Percentiles rank a stretch among this genome's conserved stretches.
Conservation (phyloP, 768 basidiomycete species). For the Daedaleopsis nitida region DNA sequence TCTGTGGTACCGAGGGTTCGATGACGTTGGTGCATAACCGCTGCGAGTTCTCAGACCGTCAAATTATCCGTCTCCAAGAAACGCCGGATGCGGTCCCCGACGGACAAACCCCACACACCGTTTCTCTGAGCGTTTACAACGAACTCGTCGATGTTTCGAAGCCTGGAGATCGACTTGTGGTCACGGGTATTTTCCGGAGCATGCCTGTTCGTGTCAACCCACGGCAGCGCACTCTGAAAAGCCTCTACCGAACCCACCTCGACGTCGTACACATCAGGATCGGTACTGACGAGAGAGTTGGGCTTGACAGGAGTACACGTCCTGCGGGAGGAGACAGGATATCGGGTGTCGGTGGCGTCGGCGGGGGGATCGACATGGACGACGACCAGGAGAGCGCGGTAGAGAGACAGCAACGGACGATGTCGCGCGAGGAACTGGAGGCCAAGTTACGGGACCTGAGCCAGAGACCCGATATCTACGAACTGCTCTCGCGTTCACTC, state of each 20-base stretch:
- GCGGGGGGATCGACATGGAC: conserved; percentile 56
- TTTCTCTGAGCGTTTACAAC: conserved; percentile 96
- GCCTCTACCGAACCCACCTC: conserved; percentile 95
- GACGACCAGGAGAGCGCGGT: conserved; percentile 54
- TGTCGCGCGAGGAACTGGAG: conserved; percentile 71
- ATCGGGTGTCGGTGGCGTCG: conserved; percentile 65
- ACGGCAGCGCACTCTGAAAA: conserved; percentile 87
- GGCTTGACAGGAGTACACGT: conserved; percentile 79
- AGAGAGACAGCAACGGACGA: conserved; percentile 45
- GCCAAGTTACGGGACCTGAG: conserved; percentile 74
- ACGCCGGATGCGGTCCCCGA: conserved; percentile 98
- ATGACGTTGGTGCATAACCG: conserved; percentile 98
- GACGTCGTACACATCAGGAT: conserved; percentile 93
- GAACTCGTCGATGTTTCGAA: conserved; percentile 96
- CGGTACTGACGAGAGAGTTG: conserved; percentile 63
- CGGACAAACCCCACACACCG: conserved; percentile 97
- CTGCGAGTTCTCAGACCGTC: conserved; percentile 93
- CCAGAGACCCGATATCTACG: conserved; percentile 79
- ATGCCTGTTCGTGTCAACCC: conserved; percentile 96
- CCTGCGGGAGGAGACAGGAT: conserved; percentile 67
- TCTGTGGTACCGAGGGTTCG: conserved; percentile 84
- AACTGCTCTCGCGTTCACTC: conserved; percentile 78
- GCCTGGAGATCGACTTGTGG: conserved; percentile 89
- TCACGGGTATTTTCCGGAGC: conserved; percentile 94
- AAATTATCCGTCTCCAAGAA: conserved; percentile 94